phyloP scores from a whole-genome alignment of 192 early-diverging fungal genomes.

The Nowakowskiella sp. region DNA sequence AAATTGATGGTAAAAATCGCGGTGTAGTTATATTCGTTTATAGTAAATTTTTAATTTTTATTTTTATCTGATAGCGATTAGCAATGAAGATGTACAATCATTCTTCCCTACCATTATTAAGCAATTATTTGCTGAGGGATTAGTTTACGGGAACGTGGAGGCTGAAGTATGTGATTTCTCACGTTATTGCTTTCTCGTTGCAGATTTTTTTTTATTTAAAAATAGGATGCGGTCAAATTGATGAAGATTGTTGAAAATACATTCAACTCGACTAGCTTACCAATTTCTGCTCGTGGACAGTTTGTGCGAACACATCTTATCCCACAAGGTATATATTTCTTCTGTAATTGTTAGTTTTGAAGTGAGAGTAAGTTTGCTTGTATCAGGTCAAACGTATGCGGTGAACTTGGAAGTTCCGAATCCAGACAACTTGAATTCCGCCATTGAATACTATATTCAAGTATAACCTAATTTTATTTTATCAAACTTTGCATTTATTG shows the following conservation, averaged over 20 bases:
- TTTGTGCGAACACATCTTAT: conserved; percentile 48
- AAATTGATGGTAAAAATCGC: conserved; percentile 36
- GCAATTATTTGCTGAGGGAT: conserved; percentile 63
- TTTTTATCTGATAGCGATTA: conserved; percentile 35
- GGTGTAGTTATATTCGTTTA: neutral
- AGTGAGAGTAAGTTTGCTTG: no score
- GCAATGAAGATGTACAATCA: conserved; percentile 57
- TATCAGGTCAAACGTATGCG: no score
- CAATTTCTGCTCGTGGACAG: conserved; percentile 39
- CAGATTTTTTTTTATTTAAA: conserved; percentile 4
- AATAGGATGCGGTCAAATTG: conserved; percentile 52
- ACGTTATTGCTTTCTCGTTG: neutral
- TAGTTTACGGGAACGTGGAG: conserved; percentile 81
- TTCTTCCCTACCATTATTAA: conserved; percentile 71
- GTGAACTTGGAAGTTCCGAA: conserved; percentile 65
- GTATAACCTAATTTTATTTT: conserved; percentile 8
- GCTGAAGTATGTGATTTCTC: conserved; percentile 14
- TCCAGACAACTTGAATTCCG: conserved; percentile 76
- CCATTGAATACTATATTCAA: conserved; percentile 78
- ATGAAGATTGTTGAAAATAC: conserved; percentile 48
- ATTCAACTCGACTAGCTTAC: conserved; percentile 53
- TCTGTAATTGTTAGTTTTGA: no score
- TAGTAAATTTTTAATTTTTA: neutral
- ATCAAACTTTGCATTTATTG: neutral
- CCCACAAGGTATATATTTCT: no score